A percentile compares a stretch with the other conserved stretches of the same genome.
phyloP scores from a whole-genome alignment of 1,284 basidiomycete genomes.

The Fomitopsis pinicola region DNA sequence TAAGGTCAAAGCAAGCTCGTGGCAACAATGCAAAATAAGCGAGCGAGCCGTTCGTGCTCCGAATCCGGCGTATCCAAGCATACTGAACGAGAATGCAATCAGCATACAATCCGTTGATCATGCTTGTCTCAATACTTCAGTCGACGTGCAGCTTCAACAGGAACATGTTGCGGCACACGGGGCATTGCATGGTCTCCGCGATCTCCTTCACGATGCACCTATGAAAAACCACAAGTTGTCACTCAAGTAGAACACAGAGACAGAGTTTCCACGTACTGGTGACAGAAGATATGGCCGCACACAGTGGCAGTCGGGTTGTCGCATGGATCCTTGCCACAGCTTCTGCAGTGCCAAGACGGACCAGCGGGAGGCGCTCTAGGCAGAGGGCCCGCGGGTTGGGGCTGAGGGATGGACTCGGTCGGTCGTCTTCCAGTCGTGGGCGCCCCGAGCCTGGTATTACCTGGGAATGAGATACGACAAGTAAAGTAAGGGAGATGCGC shows the following conservation, averaged over 20 bases:
- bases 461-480: too few species aligned
- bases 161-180: constrained; percentile 25
- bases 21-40: too few species aligned
- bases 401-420: background rate
- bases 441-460: too few species aligned
- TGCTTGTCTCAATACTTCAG: background rate
- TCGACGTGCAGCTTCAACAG: constrained; percentile 23
- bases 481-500: too few species aligned
- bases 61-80: too few species aligned
- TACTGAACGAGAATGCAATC: too few species aligned
- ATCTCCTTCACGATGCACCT: constrained; percentile 28
- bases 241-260: background rate
- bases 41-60: too few species aligned
- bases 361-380: background rate
- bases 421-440: background rate
- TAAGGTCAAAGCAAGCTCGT: too few species aligned
- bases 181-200: constrained; percentile 23
- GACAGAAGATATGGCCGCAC: constrained; percentile 31
- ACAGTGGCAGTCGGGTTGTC: constrained; percentile 23
- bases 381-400: background rate
- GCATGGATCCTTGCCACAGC: constrained; percentile 24
- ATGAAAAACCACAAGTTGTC: background rate
- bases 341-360: constrained; percentile 24
- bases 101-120: too few species aligned
- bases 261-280: constrained; percentile 14